A percentile compares a stretch with the other conserved stretches of the same genome.
phyloP scores from a whole-genome alignment of 208 protist species.

The Vickermania ingenoplastis region DNA sequence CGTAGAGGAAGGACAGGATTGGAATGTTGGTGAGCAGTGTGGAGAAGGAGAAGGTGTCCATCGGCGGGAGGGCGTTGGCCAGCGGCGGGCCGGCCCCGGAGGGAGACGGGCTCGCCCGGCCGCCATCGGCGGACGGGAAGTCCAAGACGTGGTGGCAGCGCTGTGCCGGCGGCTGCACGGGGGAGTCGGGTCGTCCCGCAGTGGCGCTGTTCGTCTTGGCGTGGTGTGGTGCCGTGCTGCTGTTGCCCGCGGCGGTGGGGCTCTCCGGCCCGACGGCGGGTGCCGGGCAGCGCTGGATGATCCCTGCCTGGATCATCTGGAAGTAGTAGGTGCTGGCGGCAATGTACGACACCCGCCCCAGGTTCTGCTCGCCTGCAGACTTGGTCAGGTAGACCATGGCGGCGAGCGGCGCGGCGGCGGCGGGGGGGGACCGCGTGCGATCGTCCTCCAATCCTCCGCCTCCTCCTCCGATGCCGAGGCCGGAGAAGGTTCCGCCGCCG shows the following conservation, averaged over 20 bases:
- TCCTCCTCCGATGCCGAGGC: no score
- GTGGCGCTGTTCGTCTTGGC: background rate
- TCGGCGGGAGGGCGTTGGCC: constrained; percentile 28
- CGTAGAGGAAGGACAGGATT: constrained; percentile 74
- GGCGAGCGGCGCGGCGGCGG: constrained; percentile 62
- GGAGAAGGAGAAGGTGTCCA: constrained; percentile 86
- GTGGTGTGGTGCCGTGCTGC: background rate
- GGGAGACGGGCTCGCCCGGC: background rate
- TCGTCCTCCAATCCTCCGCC: no score
- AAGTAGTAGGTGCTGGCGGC: constrained; percentile 76
- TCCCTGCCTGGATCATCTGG: constrained; percentile 59
- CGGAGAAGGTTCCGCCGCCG: background rate
- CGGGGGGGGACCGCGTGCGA: constrained; percentile 17
- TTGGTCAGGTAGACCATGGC: constrained; percentile 81
- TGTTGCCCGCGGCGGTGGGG: background rate
- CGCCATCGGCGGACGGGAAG: no score
- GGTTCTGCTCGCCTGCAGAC: constrained; percentile 79
- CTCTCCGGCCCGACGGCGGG: background rate
- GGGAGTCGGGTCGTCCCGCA: background rate
- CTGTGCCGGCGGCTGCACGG: background rate
- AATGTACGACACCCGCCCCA: constrained; percentile 64
- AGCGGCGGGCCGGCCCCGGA: background rate
- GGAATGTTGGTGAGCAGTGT: constrained; percentile 78
- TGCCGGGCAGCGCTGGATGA: constrained; percentile 29
- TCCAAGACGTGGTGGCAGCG: no score